Evolutionary conservation across 805 yeast species (phyloP).

Genomic region (Cyberlindnera xylosilytica): DNA sequence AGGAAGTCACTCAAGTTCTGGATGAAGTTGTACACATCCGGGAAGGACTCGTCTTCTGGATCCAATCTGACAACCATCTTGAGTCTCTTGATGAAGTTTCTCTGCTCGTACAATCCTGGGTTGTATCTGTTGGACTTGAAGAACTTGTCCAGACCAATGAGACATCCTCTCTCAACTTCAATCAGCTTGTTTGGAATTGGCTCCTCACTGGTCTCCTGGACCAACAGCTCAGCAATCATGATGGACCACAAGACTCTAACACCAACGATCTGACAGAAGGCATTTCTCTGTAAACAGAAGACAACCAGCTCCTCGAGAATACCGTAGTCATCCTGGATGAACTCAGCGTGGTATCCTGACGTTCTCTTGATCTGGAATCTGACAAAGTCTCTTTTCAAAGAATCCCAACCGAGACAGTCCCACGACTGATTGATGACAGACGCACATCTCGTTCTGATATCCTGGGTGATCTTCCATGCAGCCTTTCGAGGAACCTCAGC

Average conservation of each 20-base stretch:
- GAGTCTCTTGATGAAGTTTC: conserved; percentile 47
- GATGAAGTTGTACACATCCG: conserved; percentile 46
- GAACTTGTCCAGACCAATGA: conserved; percentile 60
- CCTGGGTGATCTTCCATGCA: conserved; percentile 58
- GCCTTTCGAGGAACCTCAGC: conserved; percentile 73
- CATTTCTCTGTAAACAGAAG: conserved; percentile 65
- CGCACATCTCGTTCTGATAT: conserved; percentile 59
- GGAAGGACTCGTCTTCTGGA: conserved; percentile 61
- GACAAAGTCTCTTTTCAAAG: conserved; percentile 47
- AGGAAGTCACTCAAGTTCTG: conserved; percentile 59
- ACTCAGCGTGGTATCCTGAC: conserved; percentile 71
- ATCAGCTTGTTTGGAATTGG: conserved; percentile 49
- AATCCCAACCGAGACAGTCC: conserved; percentile 69
- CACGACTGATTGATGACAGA: conserved; percentile 57
- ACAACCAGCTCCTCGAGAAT: conserved; percentile 63
- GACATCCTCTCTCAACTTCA: conserved; percentile 61
- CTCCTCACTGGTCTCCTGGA: conserved; percentile 57
- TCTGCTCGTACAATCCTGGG: conserved; percentile 55
- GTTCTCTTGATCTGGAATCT: conserved; percentile 59
- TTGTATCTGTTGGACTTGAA: conserved; percentile 55
- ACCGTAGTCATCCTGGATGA: conserved; percentile 54
- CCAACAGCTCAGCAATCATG: conserved; percentile 61
- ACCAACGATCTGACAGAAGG: conserved; percentile 57
- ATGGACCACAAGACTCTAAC: conserved; percentile 69
- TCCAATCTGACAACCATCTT: conserved; percentile 51